These are phyloP conservation scores for Flaveria ramosissima DNA, from an alignment of 129 eudicot genomes.

Conservation along the genomic window DNA sequence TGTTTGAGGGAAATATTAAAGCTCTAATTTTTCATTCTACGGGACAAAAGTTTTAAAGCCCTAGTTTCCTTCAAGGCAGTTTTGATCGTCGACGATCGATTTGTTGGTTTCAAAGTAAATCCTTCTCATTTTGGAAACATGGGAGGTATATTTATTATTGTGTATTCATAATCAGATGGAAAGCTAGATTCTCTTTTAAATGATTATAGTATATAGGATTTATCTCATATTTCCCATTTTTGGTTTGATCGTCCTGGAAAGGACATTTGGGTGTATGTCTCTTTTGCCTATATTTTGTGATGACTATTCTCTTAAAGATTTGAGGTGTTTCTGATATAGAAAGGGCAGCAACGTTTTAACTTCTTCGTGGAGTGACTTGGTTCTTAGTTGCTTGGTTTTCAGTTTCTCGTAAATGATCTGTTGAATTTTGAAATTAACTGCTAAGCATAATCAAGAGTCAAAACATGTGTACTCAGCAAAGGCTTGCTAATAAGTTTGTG, in stretches of 20 bases:
- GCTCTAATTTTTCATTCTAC: conserved; percentile 9
- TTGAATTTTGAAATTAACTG: not conserved
- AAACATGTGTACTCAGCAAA: conserved; percentile 12
- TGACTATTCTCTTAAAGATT: conserved; percentile 1
- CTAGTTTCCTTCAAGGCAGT: not conserved
- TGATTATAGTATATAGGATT: conserved; percentile 1
- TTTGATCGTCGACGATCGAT: conserved; percentile 16
- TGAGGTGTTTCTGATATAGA: conserved; percentile 16
- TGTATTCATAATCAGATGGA: conserved; percentile 6
- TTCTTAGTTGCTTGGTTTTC: not conserved
- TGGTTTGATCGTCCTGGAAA: conserved; percentile 3
- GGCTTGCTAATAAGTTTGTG: not conserved
- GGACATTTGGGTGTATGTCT: conserved; percentile 7
- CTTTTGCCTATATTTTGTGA: conserved; percentile 13
- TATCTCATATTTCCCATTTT: not conserved
- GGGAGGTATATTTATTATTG: conserved; percentile 36
- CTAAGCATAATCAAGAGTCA: conserved; percentile 18
- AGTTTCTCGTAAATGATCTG: not conserved
- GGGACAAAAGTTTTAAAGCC: conserved; percentile 2
- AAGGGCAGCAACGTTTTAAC: not conserved
- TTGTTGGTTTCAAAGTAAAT: conserved; percentile 7
- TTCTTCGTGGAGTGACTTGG: not conserved
- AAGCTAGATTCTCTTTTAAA: conserved; percentile 17
- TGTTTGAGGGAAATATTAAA: not conserved
- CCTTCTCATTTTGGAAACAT: conserved; percentile 16